Percentiles rank a stretch among this genome's conserved stretches.
These are phyloP conservation scores for Fusarium pseudograminearum DNA, from an alignment of 2,329 filamentous ascomycete genomes.

Conservation along the genomic window DNA sequence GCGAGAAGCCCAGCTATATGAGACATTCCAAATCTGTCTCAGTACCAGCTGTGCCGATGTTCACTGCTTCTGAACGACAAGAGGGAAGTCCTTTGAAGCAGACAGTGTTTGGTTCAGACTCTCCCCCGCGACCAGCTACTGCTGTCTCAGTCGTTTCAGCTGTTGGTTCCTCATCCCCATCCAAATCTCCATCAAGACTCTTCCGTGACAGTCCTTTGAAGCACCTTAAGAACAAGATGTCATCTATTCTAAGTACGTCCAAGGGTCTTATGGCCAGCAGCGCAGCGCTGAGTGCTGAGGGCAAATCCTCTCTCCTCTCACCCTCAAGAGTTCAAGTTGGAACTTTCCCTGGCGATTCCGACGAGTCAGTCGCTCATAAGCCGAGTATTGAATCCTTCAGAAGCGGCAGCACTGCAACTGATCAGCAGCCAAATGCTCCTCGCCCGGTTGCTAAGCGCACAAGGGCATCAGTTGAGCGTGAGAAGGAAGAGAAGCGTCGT, in stretches of 20 bases:
- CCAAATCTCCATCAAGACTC: slow-evolving; percentile 67
- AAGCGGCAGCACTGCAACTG: slow-evolving; percentile 29
- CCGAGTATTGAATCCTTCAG: slow-evolving; percentile 40
- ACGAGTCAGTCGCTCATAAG: slow-evolving; percentile 59
- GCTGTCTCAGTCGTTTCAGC: slow-evolving; percentile 51
- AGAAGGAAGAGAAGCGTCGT: slow-evolving; percentile 73
- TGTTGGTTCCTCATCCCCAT: slow-evolving; percentile 59
- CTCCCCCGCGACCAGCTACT: slow-evolving; percentile 61
- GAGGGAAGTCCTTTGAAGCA: slow-evolving; percentile 63
- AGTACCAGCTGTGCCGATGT: slow-evolving; percentile 64
- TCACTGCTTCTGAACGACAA: slow-evolving; percentile 24
- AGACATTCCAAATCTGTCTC: slow-evolving; percentile 72
- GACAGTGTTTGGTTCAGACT: slow-evolving; percentile 70
- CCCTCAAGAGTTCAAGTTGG: slow-evolving; percentile 63
- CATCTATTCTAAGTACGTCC: slow-evolving; percentile 89
- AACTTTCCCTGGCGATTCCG: slow-evolving; percentile 59
- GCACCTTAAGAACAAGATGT: slow-evolving; percentile 92
- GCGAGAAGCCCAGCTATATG: slow-evolving; percentile 38
- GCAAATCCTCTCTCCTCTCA: slow-evolving; percentile 68
- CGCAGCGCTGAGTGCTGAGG: slow-evolving; percentile 71
- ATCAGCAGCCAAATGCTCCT: slow-evolving; percentile 55
- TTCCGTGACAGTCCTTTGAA: slow-evolving; percentile 84
- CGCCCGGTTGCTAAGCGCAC: slow-evolving; percentile 62
- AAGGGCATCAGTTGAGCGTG: slow-evolving; percentile 69
- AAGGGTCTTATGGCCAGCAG: slow-evolving; percentile 87